Percentiles rank a stretch among this genome's conserved stretches.
phyloP scores from a whole-genome alignment of 2,329 filamentous ascomycete species.

The Nigrospora oryzae region DNA sequence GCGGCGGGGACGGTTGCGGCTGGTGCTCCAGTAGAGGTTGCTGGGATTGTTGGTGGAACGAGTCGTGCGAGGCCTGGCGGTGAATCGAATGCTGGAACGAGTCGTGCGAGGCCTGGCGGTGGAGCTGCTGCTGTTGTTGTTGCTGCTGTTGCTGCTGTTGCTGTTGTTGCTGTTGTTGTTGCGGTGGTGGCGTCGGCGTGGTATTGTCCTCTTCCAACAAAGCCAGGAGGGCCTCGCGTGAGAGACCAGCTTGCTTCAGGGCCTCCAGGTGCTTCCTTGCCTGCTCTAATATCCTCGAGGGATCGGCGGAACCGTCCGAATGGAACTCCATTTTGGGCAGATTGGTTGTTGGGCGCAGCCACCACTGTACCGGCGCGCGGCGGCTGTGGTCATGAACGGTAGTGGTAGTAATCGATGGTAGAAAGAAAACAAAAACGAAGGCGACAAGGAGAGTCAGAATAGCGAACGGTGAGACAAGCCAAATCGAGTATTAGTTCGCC shows the following conservation, averaged over 20 bases:
- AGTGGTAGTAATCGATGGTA: not conserved
- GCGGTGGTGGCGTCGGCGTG: not conserved
- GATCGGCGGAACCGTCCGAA: not conserved
- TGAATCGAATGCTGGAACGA: not conserved
- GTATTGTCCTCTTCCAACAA: slow-evolving; percentile 16
- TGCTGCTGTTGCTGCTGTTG: slow-evolving; percentile 6
- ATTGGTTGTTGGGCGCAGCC: not conserved
- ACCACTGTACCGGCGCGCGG: not conserved
- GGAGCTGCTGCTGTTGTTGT: not conserved
- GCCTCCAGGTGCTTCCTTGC: slow-evolving; percentile 22
- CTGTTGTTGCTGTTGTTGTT: slow-evolving; percentile 5
- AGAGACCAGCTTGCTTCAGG: slow-evolving; percentile 23
- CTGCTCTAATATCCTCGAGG: slow-evolving; percentile 15
- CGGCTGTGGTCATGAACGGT: not conserved
- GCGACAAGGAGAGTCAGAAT: not conserved
- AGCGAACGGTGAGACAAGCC: slow-evolving; percentile 1
- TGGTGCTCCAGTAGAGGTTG: slow-evolving; percentile 6
- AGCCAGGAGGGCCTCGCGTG: slow-evolving; percentile 18
- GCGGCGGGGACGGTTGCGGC: slow-evolving; percentile 3
- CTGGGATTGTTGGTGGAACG: slow-evolving; percentile 1
- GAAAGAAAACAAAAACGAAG: not conserved
- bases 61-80: not conserved
- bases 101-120: not conserved
- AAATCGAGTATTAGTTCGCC: slow-evolving; percentile 1
- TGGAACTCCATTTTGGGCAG: slow-evolving; percentile 1